Evolutionary conservation across 495 filamentous ascomycete genomes (phyloP), one percentile per base, ranked within the genome.

Genomic region (Cercophora newfieldiana): DNA sequence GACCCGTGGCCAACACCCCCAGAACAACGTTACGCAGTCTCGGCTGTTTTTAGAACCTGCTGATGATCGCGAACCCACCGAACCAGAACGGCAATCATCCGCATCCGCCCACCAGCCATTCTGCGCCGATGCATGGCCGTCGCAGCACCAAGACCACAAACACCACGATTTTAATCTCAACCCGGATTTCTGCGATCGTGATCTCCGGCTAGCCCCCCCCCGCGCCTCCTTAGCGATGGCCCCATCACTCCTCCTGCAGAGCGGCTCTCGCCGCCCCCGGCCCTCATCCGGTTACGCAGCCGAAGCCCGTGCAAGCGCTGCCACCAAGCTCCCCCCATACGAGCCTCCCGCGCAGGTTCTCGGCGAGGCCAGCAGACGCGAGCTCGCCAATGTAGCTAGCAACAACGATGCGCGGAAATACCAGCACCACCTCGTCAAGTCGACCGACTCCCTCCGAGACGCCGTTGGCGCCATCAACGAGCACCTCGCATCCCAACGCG

Each of bases 321-420:
- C 72, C 28, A 71, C 76, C 14, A 71, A 78, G 0, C 75, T 89
- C 8, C 89, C 88, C 3, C 70, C 78, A 7, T 91, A 92, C 74
- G 80, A 91, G 67, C 71, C 83, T 1, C 87, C 83, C 14, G 69
- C 79, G 19, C 82, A 78, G 31, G 82, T 88, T 12, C 83, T 86
- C 59, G 74, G 73, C 54, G 64, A 71, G 4, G 51, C 63, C 2
- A 70, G 71, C 7, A 77, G 72, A 60, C 69, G 68, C 19, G 68
- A 66, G 0, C 69, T 85, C 6, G 61, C 71, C 10, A 63, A 75
- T 14, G 66, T 85, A 10, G 63, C 69, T 29, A 63, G 61, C 8
- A 63, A 66, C 51, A 62, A 75, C 60, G 68, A 78, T 60, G 71
- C 70, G 51, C 65, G 75, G 61, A 73, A 68, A 64, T 78, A 77